phyloP scores from a whole-genome alignment of 805 yeast genomes.

The Starmera pachycereana region DNA sequence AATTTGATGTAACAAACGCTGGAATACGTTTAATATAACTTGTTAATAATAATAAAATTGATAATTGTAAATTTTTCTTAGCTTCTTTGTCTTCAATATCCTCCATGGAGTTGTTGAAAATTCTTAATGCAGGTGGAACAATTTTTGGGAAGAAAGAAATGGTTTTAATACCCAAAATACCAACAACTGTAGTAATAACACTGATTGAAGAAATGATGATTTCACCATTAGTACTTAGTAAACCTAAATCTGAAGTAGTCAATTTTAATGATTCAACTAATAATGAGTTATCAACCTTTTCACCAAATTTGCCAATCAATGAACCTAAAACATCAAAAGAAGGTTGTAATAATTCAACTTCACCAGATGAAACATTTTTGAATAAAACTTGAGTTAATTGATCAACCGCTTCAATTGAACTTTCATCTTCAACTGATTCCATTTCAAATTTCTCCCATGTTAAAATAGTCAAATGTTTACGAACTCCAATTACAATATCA shows the following conservation, averaged over 20 bases:
- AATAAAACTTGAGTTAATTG: constrained; percentile 41
- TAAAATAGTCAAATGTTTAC: constrained; percentile 51
- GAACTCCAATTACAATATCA: constrained; percentile 34
- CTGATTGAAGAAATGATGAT: constrained; percentile 64
- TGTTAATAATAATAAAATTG: constrained; percentile 63
- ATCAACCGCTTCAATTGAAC: constrained; percentile 40
- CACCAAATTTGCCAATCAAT: constrained; percentile 54
- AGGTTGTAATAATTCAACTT: constrained; percentile 48
- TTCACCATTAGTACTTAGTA: constrained; percentile 46
- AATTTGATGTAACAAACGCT: constrained; percentile 63
- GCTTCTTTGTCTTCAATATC: constrained; percentile 16
- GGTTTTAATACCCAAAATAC: constrained; percentile 73
- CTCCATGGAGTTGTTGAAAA: constrained; percentile 33
- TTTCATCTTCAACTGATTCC: constrained; percentile 45
- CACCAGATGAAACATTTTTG: constrained; percentile 22
- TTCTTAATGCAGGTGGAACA: constrained; percentile 59
- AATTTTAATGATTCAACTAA: constrained; percentile 39
- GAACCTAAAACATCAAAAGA: constrained; percentile 59
- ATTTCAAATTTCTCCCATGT: constrained; percentile 58
- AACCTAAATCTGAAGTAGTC: constrained; percentile 42
- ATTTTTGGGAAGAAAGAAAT: constrained; percentile 81
- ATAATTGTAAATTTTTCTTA: constrained; percentile 43
- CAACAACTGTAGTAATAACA: constrained; percentile 59
- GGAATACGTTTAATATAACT: constrained; percentile 78
- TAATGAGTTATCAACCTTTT: constrained; percentile 33